Percentiles rank a stretch among this genome's conserved stretches.
Evolutionary conservation across 768 basidiomycete species (phyloP).

Genomic region (button mushroom (Agaricus bisporus)): DNA sequence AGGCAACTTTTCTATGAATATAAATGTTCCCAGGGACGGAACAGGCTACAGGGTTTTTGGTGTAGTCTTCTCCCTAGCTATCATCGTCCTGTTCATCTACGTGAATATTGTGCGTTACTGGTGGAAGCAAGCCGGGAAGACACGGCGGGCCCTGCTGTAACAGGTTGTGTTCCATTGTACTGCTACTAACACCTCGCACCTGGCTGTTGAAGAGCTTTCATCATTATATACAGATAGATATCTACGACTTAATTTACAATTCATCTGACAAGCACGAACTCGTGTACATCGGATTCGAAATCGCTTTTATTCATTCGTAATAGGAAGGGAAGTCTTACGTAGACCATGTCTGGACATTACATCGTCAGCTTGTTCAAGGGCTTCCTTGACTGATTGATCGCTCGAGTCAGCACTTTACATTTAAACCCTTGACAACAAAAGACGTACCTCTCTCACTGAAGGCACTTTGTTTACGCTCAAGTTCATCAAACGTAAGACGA

Average conservation of each 20-base stretch:
- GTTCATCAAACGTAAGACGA: constrained; percentile 32
- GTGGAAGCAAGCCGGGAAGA: constrained; percentile 51
- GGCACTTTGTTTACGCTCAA: constrained; percentile 34
- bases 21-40: constrained; percentile 52
- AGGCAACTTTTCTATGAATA: constrained; percentile 71
- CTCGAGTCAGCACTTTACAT: background rate
- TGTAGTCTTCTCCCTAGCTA: constrained; percentile 40
- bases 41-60: constrained; percentile 46
- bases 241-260: background rate
- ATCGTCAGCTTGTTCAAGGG: constrained; percentile 33
- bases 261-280: background rate
- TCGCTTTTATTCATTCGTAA: constrained; percentile 18
- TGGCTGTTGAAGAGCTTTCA: background rate
- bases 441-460: constrained; percentile 39
- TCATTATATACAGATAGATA: background rate
- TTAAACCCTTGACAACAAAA: background rate
- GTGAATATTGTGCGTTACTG: constrained; percentile 49
- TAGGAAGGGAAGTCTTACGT: constrained; percentile 17
- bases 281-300: constrained; percentile 4
- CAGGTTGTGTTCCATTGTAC: background rate
- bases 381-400: constrained; percentile 31
- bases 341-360: constrained; percentile 24
- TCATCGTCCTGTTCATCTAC: constrained; percentile 40
- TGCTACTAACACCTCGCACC: background rate
- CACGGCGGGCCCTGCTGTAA: constrained; percentile 21